Evolutionary conservation across 2,329 filamentous ascomycete species (phyloP).

Genomic region (Fonsecaea pedrosoi): DNA sequence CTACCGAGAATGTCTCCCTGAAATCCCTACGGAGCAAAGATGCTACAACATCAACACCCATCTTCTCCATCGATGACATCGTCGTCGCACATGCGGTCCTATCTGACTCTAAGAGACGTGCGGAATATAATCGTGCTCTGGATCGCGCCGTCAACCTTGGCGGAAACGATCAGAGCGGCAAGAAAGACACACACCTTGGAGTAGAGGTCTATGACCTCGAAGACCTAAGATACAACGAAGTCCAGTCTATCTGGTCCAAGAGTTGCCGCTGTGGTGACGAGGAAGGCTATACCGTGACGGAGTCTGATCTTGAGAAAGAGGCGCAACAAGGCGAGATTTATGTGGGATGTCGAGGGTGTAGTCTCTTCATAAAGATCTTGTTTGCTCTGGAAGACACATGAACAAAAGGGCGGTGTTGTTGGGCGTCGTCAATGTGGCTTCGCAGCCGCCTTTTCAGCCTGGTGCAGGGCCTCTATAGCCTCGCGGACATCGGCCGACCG

Average conservation of each 20-base stretch:
- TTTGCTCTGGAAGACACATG: conserved; percentile 59
- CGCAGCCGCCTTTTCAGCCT: conserved; percentile 7
- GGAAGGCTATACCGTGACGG: conserved; percentile 61
- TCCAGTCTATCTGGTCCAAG: conserved; percentile 55
- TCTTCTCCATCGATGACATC: conserved; percentile 61
- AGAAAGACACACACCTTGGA: conserved; percentile 52
- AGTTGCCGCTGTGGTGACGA: conserved; percentile 66
- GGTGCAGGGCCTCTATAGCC: conserved; percentile 18
- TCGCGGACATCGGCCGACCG: conserved; percentile 30
- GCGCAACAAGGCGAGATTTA: conserved; percentile 61
- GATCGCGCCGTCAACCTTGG: conserved; percentile 25
- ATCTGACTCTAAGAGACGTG: conserved; percentile 50
- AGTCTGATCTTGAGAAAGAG: conserved; percentile 61
- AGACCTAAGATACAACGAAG: conserved; percentile 56
- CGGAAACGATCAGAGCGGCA: conserved; percentile 44
- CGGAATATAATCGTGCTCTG: conserved; percentile 56
- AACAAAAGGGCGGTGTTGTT: not conserved
- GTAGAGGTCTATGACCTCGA: conserved; percentile 65
- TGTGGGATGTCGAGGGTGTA: conserved; percentile 67
- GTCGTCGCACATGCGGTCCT: conserved; percentile 64
- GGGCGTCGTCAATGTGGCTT: not conserved
- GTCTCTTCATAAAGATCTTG: conserved; percentile 66
- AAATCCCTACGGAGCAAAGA: not conserved
- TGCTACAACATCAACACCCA: not conserved
- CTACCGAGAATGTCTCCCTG: not conserved